Conservation (phyloP, 352 stramenopile genomes). For the Globisporangium spiculum region DNA sequence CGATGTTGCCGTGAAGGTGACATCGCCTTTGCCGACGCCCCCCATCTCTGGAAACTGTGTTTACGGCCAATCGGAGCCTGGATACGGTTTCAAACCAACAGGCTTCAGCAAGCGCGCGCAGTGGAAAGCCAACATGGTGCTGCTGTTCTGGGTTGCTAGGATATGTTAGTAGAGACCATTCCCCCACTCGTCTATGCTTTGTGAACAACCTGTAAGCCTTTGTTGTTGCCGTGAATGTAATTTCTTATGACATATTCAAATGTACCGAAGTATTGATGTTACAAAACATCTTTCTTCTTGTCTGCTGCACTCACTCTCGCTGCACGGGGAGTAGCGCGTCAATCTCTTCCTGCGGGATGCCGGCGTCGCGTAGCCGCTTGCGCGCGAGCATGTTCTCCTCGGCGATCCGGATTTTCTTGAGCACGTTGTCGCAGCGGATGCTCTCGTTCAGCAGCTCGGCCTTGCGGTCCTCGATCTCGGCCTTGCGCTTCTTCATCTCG, state of each 20-base stretch:
- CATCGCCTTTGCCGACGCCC: not conserved
- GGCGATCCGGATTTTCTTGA: constrained; percentile 16
- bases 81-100: not conserved
- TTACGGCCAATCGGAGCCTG: not conserved
- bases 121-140: not conserved
- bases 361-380: constrained; percentile 42
- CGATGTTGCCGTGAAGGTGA: not conserved
- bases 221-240: no score
- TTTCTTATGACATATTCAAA: not conserved
- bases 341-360: constrained; percentile 16
- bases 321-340: constrained; percentile 20
- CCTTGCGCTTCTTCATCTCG: constrained; percentile 7
- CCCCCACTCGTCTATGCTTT: no score
- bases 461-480: constrained; percentile 14
- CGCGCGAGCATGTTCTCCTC: constrained; percentile 31
- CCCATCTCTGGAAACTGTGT: not conserved
- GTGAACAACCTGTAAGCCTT: no score
- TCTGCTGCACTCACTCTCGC: not conserved
- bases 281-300: not conserved
- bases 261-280: not conserved
- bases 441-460: constrained; percentile 13
- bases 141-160: not conserved
- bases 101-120: not conserved
- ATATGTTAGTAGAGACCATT: no score
- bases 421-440: constrained; percentile 18